Conservation (phyloP, 768 basidiomycete species). For the Kwoniella sp. region DNA sequence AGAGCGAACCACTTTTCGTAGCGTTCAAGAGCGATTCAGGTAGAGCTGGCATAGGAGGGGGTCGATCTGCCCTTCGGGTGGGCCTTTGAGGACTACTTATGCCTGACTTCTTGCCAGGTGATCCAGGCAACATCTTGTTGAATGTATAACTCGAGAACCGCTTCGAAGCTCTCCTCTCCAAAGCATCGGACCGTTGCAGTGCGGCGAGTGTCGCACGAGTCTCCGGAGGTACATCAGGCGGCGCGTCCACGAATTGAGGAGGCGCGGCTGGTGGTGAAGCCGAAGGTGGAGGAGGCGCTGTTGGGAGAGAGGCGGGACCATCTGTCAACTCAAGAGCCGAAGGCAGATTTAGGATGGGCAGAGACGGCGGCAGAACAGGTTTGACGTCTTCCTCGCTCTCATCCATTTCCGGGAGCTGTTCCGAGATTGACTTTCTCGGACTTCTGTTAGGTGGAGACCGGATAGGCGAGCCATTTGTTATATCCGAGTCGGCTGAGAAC, state of each 20-base stretch:
- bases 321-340: constrained; percentile 20
- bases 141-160: constrained; percentile 94
- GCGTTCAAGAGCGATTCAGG: constrained; percentile 34
- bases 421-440: constrained; percentile 13
- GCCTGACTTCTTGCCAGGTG: constrained; percentile 31
- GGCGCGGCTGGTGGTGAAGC: constrained; percentile 4
- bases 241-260: constrained; percentile 14
- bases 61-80: constrained; percentile 37
- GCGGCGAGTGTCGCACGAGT: constrained; percentile 73
- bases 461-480: constrained; percentile 42
- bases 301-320: not conserved
- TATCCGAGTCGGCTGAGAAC: constrained; percentile 49
- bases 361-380: constrained; percentile 12
- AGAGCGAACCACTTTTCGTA: not conserved
- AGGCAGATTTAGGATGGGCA: constrained; percentile 29
- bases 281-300: constrained; percentile 10
- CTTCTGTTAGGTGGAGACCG: constrained; percentile 29
- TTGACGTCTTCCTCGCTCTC: constrained; percentile 3
- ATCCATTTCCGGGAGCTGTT: not conserved
- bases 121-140: constrained; percentile 80
- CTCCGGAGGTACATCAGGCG: constrained; percentile 37
- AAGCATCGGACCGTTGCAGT: constrained; percentile 77
- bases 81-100: constrained; percentile 43
- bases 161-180: constrained; percentile 90
- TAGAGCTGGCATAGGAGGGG: constrained; percentile 46